Evolutionary conservation across 805 yeast genomes (phyloP).

Genomic region (Starmerella potacharoeniae): DNA sequence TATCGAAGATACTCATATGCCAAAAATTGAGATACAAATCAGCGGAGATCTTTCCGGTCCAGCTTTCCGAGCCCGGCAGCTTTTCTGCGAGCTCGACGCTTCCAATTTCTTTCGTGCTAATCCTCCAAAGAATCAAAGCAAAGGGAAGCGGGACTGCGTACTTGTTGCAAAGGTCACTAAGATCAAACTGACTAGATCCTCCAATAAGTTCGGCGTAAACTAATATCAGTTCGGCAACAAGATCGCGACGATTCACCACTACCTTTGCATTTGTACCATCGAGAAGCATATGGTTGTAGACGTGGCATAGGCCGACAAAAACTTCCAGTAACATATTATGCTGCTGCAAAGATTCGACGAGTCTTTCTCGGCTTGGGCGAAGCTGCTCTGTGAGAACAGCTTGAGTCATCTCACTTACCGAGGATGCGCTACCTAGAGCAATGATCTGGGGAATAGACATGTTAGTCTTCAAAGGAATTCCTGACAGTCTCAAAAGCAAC

Average conservation of each 20-base stretch:
- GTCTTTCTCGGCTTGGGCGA: slow-evolving; percentile 6
- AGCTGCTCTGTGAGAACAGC: slow-evolving; percentile 13
- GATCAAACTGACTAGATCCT: background rate
- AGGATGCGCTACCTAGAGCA: slow-evolving; percentile 4
- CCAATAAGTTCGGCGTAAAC: background rate
- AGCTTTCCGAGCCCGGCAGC: background rate
- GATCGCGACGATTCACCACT: slow-evolving; percentile 8
- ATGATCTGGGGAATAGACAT: slow-evolving; percentile 13
- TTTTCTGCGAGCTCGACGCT: background rate
- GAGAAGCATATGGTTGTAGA: background rate
- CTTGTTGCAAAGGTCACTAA: background rate
- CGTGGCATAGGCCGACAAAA: slow-evolving; percentile 10
- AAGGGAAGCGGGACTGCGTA: background rate
- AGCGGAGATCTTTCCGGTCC: background rate
- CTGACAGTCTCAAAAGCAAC: slow-evolving; percentile 12
- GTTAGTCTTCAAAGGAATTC: slow-evolving; percentile 10
- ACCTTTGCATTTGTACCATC: slow-evolving; percentile 13
- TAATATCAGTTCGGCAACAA: slow-evolving; percentile 4
- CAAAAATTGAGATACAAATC: slow-evolving; percentile 2
- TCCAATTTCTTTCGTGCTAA: background rate
- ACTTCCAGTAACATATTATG: background rate
- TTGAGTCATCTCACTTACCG: slow-evolving; percentile 1
- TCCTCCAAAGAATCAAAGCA: background rate
- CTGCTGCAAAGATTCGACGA: background rate
- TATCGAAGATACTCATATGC: slow-evolving; percentile 3